Percentiles rank a stretch among this genome's conserved stretches.
Evolutionary conservation across 805 yeast species (phyloP).

Genomic region (Suhomyces sp.): DNA sequence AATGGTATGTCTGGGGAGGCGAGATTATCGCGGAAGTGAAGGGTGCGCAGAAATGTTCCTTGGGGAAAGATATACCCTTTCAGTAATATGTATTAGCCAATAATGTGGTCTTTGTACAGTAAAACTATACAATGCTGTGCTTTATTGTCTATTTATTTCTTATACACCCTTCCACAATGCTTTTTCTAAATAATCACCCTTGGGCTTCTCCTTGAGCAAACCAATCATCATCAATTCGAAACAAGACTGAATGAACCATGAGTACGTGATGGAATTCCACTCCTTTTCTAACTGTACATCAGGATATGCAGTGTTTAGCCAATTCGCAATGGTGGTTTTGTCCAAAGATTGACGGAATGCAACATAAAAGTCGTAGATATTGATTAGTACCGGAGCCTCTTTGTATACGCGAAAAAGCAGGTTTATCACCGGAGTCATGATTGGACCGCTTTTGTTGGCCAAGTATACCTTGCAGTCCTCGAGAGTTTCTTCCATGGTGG

Average conservation of each 20-base stretch:
- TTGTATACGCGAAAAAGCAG: slow-evolving; percentile 67
- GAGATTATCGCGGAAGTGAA: too few species aligned
- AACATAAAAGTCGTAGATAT: slow-evolving; percentile 62
- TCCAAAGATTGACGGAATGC: slow-evolving; percentile 55
- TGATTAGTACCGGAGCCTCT: slow-evolving; percentile 71
- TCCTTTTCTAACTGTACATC: slow-evolving; percentile 22
- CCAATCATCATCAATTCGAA: slow-evolving; percentile 72
- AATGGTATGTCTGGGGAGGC: too few species aligned
- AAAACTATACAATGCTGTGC: too few species aligned
- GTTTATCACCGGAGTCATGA: slow-evolving; percentile 45
- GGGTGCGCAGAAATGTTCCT: too few species aligned
- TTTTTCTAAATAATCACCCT: slow-evolving; percentile 67
- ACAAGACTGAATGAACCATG: slow-evolving; percentile 74
- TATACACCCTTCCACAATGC: slow-evolving; percentile 66
- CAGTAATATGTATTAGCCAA: too few species aligned
- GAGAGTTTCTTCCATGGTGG: slow-evolving; percentile 28
- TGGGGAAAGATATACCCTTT: too few species aligned
- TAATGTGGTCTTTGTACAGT: too few species aligned
- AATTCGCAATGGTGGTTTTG: slow-evolving; percentile 18
- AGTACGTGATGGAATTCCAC: slow-evolving; percentile 63
- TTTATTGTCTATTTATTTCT: not conserved
- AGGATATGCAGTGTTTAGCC: not conserved
- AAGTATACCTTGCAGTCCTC: slow-evolving; percentile 28
- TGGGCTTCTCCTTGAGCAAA: slow-evolving; percentile 58
- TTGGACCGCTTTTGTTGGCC: slow-evolving; percentile 1